Base-by-base conservation (phyloP, 2,329 filamentous ascomycete species). In the Apiospora kogelbergensis region DNA sequence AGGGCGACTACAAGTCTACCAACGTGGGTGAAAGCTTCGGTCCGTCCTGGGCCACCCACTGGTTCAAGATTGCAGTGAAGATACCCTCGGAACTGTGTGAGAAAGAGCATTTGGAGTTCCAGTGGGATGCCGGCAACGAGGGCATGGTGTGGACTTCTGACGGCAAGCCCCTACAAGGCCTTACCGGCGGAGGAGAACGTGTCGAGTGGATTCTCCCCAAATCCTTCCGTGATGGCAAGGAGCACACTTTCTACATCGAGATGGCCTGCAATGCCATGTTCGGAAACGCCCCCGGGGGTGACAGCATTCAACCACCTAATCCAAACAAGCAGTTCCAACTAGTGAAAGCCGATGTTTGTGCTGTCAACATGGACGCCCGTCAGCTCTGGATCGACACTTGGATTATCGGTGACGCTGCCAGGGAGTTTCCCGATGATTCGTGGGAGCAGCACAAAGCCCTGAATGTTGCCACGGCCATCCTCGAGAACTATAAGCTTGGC, bases 191-290 rank as follows among this genome's bases (percentile, higher is more conserved):
- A 68, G 93, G 93, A 48, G 96, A 99, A 77, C 88, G 96, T 67
- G 87, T 91, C 20, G 94, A 98, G 81, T 99, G 95, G 95, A 89
- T 97, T 70, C 85, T 99, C 60, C 95, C 96, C 10, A 85, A 93
- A 66, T 84, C 85, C 20, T 97, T 93, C 82, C 88, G 93, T 71
- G 93, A 97, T 79, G 95, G 94, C 67, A 90, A 95, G 78, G 89
- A 94, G 76, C 95, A 98, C 79, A 89, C 87, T 22, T 93, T 99
- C 75, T 99, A 98, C 80, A 91, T 99, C 72, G 96, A 99, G 83
- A 97, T 98, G 93, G 96, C 96, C 24, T 98, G 96, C 82, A 99
- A 99, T 80, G 91, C 91, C 80, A 98, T 98, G 95, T 98, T 98
- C 82, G 96, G 96, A 74, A 97, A 97, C 79, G 92, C 94, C 0